Evolutionary conservation across 2,329 filamentous ascomycete genomes (phyloP), one percentile per base, ranked within the genome.

Genomic region (Alternaria postmessia): DNA sequence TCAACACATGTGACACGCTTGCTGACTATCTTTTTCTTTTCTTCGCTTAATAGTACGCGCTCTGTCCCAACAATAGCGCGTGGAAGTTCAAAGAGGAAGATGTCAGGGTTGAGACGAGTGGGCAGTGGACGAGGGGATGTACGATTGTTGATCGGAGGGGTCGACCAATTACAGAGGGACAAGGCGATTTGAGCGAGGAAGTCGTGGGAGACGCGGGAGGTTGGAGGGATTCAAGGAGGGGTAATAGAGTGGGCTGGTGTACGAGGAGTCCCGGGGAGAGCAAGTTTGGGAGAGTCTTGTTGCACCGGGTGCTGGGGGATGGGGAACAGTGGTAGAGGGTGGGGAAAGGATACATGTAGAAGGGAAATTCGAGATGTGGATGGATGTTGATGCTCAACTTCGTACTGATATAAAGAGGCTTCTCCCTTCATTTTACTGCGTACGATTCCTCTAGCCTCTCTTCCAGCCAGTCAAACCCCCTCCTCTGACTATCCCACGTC

Each of bases 111-210:
- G 95, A 99, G 81, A 96, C 93, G 0, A 82, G 87, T 3, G 95
- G 94, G 2, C 95, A 98, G 81, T 99, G 95, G 95, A 96, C 94
- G 46, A 85, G 92, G 57, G 94, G 95, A 1, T 94, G 95, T 89
- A 94, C 93, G 73, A 85, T 98, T 32, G 83, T 93, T 41, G 95
- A 99, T 82, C 85, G 88, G 36, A 86, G 95, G 44, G 79, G 81
- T 38, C 81, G 88, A 54, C 82, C 81, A 63, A 87, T 87, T 73
- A 83, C 82, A 6, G 64, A 73, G 56, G 72, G 75, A 28, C 59
- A 67, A 44, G 72, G 69, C 14, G 75, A 59, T 64, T 54, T 72
- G 61, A 67, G 72, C 7, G 77, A 70, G 22, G 78, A 84, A 51
- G 84, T 89, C 30, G 84, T 89, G 0, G 91, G 89, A 41, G 94